Percentiles rank a stretch among this genome's conserved stretches.
phyloP scores from a whole-genome alignment of 352 stramenopile species.

The Globisporangium radiosum region DNA sequence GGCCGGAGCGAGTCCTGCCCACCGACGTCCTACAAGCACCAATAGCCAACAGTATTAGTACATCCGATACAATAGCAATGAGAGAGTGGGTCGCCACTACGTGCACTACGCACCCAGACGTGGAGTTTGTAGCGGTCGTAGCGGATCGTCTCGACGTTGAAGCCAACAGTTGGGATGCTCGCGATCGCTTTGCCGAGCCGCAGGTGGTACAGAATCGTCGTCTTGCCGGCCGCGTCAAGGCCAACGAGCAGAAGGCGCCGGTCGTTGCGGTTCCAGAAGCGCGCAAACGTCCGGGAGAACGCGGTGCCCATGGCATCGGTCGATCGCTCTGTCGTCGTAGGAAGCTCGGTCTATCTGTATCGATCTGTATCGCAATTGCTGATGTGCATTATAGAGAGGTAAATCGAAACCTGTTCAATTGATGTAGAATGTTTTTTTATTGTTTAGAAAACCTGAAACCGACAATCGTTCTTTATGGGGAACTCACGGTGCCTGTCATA shows the following conservation, averaged over 20 bases:
- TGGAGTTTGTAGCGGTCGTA: conserved; percentile 71
- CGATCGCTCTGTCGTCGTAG: neutral
- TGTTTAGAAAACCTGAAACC: no score
- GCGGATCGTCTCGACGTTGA: conserved; percentile 78
- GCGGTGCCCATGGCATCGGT: conserved; percentile 62
- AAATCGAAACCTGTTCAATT: no score
- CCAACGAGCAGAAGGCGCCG: conserved; percentile 69
- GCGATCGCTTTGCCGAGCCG: conserved; percentile 68
- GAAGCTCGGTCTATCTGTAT: no score
- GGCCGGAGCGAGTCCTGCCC: conserved; percentile 71
- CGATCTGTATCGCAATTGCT: no score
- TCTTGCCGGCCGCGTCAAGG: conserved; percentile 73
- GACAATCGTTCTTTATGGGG: no score
- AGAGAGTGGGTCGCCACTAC: no score
- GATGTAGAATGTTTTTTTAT: no score
- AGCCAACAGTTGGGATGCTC: conserved; percentile 75
- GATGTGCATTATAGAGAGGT: no score
- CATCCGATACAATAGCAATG: neutral
- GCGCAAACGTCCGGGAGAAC: conserved; percentile 54
- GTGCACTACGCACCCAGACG: conserved; percentile 47
- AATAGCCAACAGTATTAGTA: neutral
- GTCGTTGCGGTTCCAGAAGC: conserved; percentile 76
- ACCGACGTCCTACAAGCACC: conserved; percentile 52
- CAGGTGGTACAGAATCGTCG: conserved; percentile 77
- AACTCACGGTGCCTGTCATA: no score